Base-by-base conservation (phyloP, 2,329 filamentous ascomycete genomes). In the Arthroderma sp. region DNA sequence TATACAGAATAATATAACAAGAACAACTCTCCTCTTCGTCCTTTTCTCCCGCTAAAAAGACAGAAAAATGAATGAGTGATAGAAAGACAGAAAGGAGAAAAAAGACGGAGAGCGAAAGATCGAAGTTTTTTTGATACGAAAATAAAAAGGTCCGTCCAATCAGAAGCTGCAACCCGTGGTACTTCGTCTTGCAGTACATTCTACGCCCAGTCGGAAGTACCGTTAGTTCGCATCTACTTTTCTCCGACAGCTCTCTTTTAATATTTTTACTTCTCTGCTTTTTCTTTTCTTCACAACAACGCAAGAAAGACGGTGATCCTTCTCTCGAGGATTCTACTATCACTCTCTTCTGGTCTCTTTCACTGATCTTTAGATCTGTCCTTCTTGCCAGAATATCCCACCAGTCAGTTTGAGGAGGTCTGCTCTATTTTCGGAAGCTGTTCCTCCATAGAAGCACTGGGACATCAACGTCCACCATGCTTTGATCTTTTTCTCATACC, bases 341-440 rank as follows among this genome's bases (percentile, higher is more conserved):
- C 29, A 9, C 6, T 27, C 10, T 8, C 32, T 22, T 42, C 6
- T 27, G 15, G 15, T 36, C 3, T 36, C 28, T 7, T 29, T 11
- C 15, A 11, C 6, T 27, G 28, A 27, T 28, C n/a, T 40, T 10
- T 41, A 43, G 9, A 36, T 28, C 7, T 11, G 31, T 43, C 9
- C 10, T 53, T 54, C 56, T 65, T 67, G 65, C 64, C 50, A 68
- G 62, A 67, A 52, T 43, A 58, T 46, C 57, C 44, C 43, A 52
- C 62, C 65, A 65, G 63, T 60, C 56, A 61, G 66, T 68, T 68
- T 69, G 66, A 69, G 65, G 66, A 60, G 63, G 56, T 56, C 62
- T 64, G 60, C 63, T 63, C 54, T 51, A 47, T n/a, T 41, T 50
- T 66, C 22, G 27, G 43, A 43, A 64, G 56, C 55, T 68, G 65